Evolutionary conservation across 768 basidiomycete genomes (phyloP).

Genomic region (Amanita pseudoporphyria): DNA sequence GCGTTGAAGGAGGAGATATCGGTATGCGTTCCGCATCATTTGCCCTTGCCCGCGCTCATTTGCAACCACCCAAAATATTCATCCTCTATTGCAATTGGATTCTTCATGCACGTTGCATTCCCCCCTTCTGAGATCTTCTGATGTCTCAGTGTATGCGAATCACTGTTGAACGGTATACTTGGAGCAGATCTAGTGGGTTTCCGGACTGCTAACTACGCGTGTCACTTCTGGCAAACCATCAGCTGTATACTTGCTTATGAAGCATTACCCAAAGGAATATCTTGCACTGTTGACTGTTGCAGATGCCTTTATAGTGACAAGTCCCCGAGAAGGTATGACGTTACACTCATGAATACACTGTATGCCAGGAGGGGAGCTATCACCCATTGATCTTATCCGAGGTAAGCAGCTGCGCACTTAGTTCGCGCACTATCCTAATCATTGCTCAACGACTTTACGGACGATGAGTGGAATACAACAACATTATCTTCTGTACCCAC

Average conservation of each 20-base stretch:
- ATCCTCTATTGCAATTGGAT: constrained; percentile 61
- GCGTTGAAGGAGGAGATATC: constrained; percentile 81
- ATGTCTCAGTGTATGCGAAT: constrained; percentile 70
- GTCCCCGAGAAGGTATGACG: constrained; percentile 84
- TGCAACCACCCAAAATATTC: constrained; percentile 51
- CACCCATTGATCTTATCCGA: constrained; percentile 75
- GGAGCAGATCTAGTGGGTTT: constrained; percentile 90
- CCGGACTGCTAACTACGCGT: constrained; percentile 76
- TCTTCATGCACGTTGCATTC: constrained; percentile 97
- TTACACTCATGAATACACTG: constrained; percentile 77
- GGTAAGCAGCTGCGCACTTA: constrained; percentile 26
- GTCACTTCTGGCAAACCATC: constrained; percentile 83
- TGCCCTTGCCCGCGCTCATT: constrained; percentile 54
- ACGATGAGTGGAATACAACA: no score
- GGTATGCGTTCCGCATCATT: constrained; percentile 23
- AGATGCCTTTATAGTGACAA: constrained; percentile 79
- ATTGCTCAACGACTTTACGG: no score
- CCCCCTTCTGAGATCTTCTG: constrained; percentile 94
- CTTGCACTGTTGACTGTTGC: constrained; percentile 73
- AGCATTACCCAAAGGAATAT: constrained; percentile 76
- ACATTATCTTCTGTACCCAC: no score
- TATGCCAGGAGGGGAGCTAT: constrained; percentile 65
- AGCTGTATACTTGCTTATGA: constrained; percentile 72
- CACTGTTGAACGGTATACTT: constrained; percentile 81
- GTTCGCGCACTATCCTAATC: background rate